Evolutionary conservation across 1,284 basidiomycete species (phyloP).

Genomic region (Takashimella koratensis): DNA sequence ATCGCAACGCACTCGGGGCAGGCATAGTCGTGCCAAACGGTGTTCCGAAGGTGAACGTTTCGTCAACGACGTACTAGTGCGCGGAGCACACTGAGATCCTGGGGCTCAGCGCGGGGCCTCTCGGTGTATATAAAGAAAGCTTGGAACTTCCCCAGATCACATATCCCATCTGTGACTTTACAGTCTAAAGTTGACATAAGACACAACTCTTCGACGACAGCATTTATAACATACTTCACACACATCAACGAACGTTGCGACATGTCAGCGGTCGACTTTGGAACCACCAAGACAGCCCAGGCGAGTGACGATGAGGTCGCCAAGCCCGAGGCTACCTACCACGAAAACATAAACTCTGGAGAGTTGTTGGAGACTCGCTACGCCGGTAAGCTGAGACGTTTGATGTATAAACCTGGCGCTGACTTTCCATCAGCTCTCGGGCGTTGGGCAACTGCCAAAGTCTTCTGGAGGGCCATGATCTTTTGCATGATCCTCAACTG

Average conservation of each 20-base stretch:
- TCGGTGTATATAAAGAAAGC: neutral
- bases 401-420: neutral
- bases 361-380: neutral
- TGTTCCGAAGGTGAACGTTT: too few species aligned
- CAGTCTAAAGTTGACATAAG: too few species aligned
- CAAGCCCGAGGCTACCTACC: neutral
- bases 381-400: neutral
- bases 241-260: too few species aligned
- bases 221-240: too few species aligned
- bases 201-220: too few species aligned
- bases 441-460: constrained; percentile 5
- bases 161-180: too few species aligned
- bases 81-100: neutral
- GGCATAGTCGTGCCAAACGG: too few species aligned
- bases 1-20: too few species aligned
- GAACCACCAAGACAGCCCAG: neutral
- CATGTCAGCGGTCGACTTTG: neutral
- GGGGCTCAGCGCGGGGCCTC: neutral
- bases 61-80: too few species aligned
- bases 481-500: constrained; percentile 20
- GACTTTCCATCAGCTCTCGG: constrained; percentile 5
- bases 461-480: constrained; percentile 21
- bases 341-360: neutral
- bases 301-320: neutral
- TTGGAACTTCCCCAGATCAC: too few species aligned